Evolutionary conservation across 2,329 filamentous ascomycete species (phyloP).

Genomic region (Cladophialophora immunda): DNA sequence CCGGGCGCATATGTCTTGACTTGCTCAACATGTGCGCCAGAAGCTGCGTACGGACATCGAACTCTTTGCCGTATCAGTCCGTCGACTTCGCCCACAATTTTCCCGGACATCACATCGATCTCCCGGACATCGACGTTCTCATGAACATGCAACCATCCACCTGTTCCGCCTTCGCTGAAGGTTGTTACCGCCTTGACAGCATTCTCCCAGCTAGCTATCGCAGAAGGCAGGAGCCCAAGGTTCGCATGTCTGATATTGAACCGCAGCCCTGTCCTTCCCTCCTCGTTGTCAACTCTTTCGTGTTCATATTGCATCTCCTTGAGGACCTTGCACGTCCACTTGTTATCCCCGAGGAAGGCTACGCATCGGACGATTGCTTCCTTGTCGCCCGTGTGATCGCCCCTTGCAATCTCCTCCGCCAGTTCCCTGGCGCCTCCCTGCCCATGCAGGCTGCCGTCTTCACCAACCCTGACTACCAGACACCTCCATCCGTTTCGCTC

Average conservation of each 20-base stretch:
- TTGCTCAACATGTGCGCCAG: conserved; percentile 56
- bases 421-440: conserved; percentile 43
- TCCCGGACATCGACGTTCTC: conserved; percentile 64
- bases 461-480: conserved; percentile 58
- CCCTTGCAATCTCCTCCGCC: conserved; percentile 42
- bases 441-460: conserved; percentile 46
- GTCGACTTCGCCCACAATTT: conserved; percentile 53
- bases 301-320: conserved; percentile 45
- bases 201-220: conserved; percentile 57
- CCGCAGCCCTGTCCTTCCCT: conserved; percentile 37
- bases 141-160: conserved; percentile 68
- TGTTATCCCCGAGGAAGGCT: conserved; percentile 75
- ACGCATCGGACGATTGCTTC: conserved; percentile 63
- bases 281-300: conserved; percentile 41
- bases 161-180: conserved; percentile 35
- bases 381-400: not conserved
- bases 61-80: conserved; percentile 40
- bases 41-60: conserved; percentile 34
- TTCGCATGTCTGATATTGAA: conserved; percentile 64
- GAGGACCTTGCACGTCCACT: conserved; percentile 57
- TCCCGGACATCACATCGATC: conserved; percentile 50
- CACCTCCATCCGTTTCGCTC: conserved; percentile 72
- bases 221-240: conserved; percentile 65
- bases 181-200: conserved; percentile 56
- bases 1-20: conserved; percentile 71